Evolutionary conservation across 2,329 filamentous ascomycete species (phyloP).

Genomic region (Fusarium sp.): DNA sequence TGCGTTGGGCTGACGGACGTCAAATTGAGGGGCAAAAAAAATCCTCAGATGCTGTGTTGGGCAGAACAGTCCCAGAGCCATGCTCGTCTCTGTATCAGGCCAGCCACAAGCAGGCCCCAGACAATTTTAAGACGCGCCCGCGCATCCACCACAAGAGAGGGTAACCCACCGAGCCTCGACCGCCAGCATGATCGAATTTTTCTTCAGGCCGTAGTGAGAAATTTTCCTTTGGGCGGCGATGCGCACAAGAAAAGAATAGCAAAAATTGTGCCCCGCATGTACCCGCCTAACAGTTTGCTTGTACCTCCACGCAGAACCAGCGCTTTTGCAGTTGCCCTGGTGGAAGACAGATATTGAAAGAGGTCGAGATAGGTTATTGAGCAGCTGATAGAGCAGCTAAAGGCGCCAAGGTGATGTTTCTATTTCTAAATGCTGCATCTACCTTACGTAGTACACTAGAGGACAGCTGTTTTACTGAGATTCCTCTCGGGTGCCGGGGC

Average conservation of each 20-base stretch:
- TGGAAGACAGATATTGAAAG: conserved; percentile 1
- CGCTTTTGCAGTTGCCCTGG: not conserved
- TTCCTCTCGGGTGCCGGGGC: not conserved
- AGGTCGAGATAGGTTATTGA: conserved; percentile 1
- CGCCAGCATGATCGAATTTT: conserved; percentile 36
- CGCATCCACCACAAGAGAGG: conserved; percentile 29
- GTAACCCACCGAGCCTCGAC: conserved; percentile 34
- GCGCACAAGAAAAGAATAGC: conserved; percentile 22
- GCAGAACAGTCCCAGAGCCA: conserved; percentile 32
- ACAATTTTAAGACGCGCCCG: conserved; percentile 20
- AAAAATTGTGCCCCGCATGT: conserved; percentile 37
- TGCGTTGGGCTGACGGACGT: conserved; percentile 40
- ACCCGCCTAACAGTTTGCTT: conserved; percentile 42
- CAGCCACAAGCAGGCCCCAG: conserved; percentile 24
- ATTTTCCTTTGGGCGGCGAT: conserved; percentile 36
- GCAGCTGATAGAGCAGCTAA: not conserved
- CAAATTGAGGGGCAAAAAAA: conserved; percentile 33
- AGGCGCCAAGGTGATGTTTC: not conserved
- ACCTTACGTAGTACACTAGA: not conserved
- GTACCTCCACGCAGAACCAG: conserved; percentile 33
- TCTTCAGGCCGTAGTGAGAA: conserved; percentile 37
- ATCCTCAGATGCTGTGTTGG: conserved; percentile 34
- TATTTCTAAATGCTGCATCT: not conserved
- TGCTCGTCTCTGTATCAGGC: conserved; percentile 9
- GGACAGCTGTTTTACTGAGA: not conserved